phyloP scores from a whole-genome alignment of 352 stramenopile species.

The Pythium scleroteichum region DNA sequence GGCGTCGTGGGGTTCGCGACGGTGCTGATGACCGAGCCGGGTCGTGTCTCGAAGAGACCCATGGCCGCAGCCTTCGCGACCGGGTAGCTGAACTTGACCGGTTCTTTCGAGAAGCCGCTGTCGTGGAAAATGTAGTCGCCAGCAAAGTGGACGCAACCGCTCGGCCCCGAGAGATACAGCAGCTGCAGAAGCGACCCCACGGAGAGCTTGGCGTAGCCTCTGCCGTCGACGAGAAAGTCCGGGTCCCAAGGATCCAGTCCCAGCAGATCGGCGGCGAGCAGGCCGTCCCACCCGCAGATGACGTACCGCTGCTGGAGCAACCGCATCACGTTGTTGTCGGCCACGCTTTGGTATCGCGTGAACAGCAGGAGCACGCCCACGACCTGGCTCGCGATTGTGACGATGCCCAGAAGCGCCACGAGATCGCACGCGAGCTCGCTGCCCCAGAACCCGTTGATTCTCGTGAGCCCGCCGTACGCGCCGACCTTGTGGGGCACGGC shows the following conservation, averaged over 20 bases:
- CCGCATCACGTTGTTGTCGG: constrained; percentile 24
- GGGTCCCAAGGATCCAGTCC: constrained; percentile 29
- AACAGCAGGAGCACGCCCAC: constrained; percentile 17
- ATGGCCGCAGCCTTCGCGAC: no score
- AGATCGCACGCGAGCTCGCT: constrained; percentile 36
- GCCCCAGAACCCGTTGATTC: constrained; percentile 25
- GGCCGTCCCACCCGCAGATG: constrained; percentile 43
- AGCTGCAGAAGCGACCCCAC: constrained; percentile 27
- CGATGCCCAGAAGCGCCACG: constrained; percentile 13
- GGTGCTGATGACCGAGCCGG: no score
- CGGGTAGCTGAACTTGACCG: no score
- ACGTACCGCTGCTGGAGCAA: constrained; percentile 33
- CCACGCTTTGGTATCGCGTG: constrained; percentile 19
- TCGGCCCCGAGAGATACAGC: constrained; percentile 30
- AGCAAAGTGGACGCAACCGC: constrained; percentile 26
- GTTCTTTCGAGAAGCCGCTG: no score
- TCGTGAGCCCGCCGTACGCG: constrained; percentile 28
- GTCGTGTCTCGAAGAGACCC: no score
- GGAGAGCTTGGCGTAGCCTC: constrained; percentile 7
- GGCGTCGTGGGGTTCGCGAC: no score
- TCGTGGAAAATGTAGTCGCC: constrained; percentile 18
- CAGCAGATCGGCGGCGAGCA: constrained; percentile 35
- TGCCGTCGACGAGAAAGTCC: constrained; percentile 14
- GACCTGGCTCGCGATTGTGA: constrained; percentile 4
- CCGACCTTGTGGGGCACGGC: constrained; percentile 6